Conservation (phyloP, 192 early-diverging fungal genomes). For the Linnemannia elongata region DNA sequence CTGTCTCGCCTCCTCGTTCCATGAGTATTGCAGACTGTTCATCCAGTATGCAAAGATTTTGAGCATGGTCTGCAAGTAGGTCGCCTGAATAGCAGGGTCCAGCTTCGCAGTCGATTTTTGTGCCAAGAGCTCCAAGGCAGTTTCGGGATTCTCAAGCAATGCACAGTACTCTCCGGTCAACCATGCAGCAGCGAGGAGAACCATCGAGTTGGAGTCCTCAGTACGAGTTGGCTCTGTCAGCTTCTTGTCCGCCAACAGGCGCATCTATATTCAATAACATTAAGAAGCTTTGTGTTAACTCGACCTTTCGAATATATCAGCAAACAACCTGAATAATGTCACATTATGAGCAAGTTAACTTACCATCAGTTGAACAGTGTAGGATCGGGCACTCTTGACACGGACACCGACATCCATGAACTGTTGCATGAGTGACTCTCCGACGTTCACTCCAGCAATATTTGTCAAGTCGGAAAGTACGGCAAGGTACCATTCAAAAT, state of each 20-base stretch:
- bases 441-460: conserved; percentile 82
- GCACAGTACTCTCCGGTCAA: conserved; percentile 90
- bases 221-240: conserved; percentile 71
- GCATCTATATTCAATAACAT: conserved; percentile 59
- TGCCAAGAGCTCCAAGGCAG: conserved; percentile 28
- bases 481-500: conserved; percentile 97
- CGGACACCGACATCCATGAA: conserved; percentile 92
- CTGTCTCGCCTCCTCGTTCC: conserved; percentile 63
- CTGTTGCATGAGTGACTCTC: conserved; percentile 75
- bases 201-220: conserved; percentile 75
- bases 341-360: background rate
- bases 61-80: conserved; percentile 78
- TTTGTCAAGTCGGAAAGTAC: conserved; percentile 85
- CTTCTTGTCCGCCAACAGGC: conserved; percentile 74
- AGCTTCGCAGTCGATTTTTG: conserved; percentile 61
- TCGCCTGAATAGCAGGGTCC: conserved; percentile 71
- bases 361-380: conserved; percentile 83
- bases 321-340: background rate
- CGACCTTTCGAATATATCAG: background rate
- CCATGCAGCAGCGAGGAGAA: conserved; percentile 92
- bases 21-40: conserved; percentile 62
- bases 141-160: conserved; percentile 50
- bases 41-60: conserved; percentile 79
- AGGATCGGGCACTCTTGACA: conserved; percentile 85
- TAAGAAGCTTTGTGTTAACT: background rate